Evolutionary conservation across 2,329 filamentous ascomycete species (phyloP), one percentile per base, ranked within the genome.

Genomic region (Periconia macrospinosa): DNA sequence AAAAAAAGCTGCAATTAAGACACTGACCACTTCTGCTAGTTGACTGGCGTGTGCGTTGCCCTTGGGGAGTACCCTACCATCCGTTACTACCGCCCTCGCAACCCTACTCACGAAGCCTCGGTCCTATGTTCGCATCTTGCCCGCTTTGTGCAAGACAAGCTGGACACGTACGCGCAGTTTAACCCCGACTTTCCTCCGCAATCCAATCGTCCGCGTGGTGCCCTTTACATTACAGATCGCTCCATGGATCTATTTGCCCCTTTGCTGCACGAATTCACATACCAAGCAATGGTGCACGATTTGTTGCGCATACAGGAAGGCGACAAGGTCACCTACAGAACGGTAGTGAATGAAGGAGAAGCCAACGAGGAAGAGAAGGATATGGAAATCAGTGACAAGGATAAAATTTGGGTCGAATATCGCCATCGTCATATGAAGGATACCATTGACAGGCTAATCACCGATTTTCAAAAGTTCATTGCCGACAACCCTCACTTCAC

Each of bases 201-300:
- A n/a, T 85, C 85, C 9, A 83, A 86, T 47, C 82, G 93, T 49
- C 93, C 92, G 7, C 88, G 90, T 59, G 91, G 91, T 40, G 85
- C 92, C 0, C 83, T 99, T 0, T 80, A 96, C 66, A 89, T 99
- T 56, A 90, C 92, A 1, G 94, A 97, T 72, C 85, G 94, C 57
- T 91, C 92, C 8, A 94, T 99, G 89, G 94, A 99, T 72, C 76
- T 97, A 3, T 86, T 89, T 76, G 87, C 93, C 0, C 94, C 94
- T 1, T 77, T 97, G 11, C 71, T 97, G 3, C 94, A 99, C 75
- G 94, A 99, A 68, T 97, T 99, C 71, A 97, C 94, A 13, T 99
- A 97, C 72, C 94, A 99, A 75, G 92, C 94, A 47, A 97, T 99
- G 93, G 93, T 91, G 3, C 91, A 97, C 73, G 94, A 99, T 70